These are phyloP conservation scores for Volvox africanus DNA, from an alignment of 139 green algal genomes.

Conservation along the genomic window DNA sequence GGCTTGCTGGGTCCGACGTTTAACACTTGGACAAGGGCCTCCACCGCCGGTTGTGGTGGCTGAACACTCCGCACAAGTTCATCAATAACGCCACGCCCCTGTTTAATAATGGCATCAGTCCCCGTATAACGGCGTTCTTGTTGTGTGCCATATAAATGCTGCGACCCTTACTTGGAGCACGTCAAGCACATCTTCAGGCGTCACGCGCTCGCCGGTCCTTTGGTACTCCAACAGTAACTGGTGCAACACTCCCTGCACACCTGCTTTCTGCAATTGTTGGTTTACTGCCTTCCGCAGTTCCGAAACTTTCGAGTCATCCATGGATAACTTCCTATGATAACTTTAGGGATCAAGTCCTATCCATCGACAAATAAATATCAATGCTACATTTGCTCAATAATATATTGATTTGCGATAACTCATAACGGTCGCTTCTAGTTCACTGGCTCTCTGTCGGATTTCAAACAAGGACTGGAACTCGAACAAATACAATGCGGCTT, in stretches of 20 bases:
- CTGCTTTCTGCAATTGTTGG: conserved; percentile 40
- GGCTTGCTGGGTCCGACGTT: conserved; percentile 37
- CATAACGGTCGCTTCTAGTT: too few species aligned
- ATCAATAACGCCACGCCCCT: conserved; percentile 32
- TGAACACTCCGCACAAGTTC: conserved; percentile 20
- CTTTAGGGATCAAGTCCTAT: too few species aligned
- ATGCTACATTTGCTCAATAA: too few species aligned
- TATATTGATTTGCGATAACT: neutral
- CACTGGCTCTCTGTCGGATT: neutral
- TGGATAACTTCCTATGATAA: neutral
- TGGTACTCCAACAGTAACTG: conserved; percentile 30
- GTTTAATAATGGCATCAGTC: neutral
- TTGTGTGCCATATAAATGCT: neutral
- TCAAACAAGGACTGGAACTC: neutral
- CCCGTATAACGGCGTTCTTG: neutral
- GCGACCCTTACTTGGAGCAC: conserved; percentile 23
- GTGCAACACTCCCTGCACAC: conserved; percentile 6
- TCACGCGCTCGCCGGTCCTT: neutral
- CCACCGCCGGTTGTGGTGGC: conserved; percentile 22
- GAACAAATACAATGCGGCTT: neutral
- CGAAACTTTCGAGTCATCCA: conserved; percentile 18
- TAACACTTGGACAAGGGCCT: neutral
- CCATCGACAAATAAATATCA: too few species aligned
- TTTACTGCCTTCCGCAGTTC: conserved; percentile 36
- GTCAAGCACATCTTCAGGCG: conserved; percentile 37